Percentiles rank a stretch among this genome's conserved stretches.
phyloP scores from a whole-genome alignment of 257 asterid genomes.

The Echites panduratus region DNA sequence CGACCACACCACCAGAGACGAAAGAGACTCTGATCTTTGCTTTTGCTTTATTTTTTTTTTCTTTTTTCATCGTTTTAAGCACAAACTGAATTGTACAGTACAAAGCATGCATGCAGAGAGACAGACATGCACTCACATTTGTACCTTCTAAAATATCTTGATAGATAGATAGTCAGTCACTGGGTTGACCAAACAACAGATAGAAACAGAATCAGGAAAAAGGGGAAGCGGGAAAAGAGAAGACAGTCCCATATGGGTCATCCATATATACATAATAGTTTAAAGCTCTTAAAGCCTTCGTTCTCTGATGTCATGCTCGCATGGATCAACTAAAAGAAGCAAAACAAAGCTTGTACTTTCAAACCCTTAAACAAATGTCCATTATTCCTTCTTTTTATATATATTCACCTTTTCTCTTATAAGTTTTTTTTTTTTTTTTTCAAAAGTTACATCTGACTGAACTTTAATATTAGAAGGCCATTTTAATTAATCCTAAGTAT shows the following conservation, averaged over 20 bases:
- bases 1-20: constrained; percentile 25
- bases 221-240: background rate
- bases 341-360: background rate
- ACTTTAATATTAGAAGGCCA: too few species aligned
- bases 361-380: background rate
- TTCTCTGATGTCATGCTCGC: constrained; percentile 4
- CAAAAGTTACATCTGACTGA: too few species aligned
- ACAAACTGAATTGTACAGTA: background rate
- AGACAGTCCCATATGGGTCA: background rate
- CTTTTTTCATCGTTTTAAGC: background rate
- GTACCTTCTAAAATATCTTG: background rate
- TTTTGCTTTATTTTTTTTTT: constrained; percentile 16
- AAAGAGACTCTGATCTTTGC: constrained; percentile 7
- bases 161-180: too few species aligned
- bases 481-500: too few species aligned
- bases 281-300: background rate
- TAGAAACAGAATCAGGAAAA: background rate
- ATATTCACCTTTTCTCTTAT: too few species aligned
- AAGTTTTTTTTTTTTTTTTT: too few species aligned
- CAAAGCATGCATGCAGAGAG: constrained; percentile 2
- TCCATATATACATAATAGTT: background rate
- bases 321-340: background rate
- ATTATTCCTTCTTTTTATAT: background rate
- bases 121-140: background rate
- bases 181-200: constrained; percentile 40